Percentiles rank a stretch among this genome's conserved stretches.
Conservation (phyloP, 139 green algal genomes). For the Monoraphidium neglectum region DNA sequence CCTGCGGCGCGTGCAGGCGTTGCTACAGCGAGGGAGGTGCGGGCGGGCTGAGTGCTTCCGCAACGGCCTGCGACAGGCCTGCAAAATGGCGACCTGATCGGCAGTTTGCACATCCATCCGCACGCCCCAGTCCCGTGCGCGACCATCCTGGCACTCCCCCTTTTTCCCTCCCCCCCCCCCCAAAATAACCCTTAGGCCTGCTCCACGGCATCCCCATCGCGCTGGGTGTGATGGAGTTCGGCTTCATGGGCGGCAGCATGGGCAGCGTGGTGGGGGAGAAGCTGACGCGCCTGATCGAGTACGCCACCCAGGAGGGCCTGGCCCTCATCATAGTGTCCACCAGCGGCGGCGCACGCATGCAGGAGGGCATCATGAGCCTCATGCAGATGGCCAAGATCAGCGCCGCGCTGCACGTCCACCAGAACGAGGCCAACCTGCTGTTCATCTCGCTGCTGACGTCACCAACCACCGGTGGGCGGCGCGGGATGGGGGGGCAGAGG, state of each 20-base stretch:
- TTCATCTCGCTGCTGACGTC: conserved; percentile 63
- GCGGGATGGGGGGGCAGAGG: no score
- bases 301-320: conserved; percentile 69
- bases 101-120: conserved; percentile 6
- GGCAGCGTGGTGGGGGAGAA: conserved; percentile 79
- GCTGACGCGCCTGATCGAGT: conserved; percentile 76
- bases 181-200: no score
- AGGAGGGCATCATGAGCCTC: conserved; percentile 72
- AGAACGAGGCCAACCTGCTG: conserved; percentile 66
- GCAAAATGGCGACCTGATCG: conserved; percentile 20
- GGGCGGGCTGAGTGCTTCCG: no score
- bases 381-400: conserved; percentile 72
- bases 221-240: conserved; percentile 75
- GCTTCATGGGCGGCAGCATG: conserved; percentile 81
- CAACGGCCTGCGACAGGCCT: conserved; percentile 8
- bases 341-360: conserved; percentile 68
- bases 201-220: conserved; percentile 77
- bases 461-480: conserved; percentile 50
- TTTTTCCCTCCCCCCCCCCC: no score
- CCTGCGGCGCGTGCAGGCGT: no score
- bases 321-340: conserved; percentile 61
- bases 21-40: no score
- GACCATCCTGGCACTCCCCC: no score
- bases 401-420: conserved; percentile 61
- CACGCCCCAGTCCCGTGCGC: no score